Percentiles rank a stretch among this genome's conserved stretches.
phyloP scores from a whole-genome alignment of 495 filamentous ascomycete genomes.

The Chaetomium cochliodes region DNA sequence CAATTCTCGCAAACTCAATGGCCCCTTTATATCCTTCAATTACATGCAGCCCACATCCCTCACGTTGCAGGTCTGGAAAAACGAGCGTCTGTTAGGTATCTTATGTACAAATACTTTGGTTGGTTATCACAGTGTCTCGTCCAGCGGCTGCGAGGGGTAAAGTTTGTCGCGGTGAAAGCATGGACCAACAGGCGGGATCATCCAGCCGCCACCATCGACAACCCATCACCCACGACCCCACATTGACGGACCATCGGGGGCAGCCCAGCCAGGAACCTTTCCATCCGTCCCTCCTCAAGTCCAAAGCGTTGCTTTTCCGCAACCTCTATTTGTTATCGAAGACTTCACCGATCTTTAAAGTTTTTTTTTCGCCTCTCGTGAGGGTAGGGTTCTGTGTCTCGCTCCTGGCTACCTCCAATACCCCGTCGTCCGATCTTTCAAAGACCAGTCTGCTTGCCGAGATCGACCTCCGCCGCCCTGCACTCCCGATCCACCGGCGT shows the following conservation, averaged over 20 bases:
- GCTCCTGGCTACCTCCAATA: not conserved
- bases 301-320: not conserved
- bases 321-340: not conserved
- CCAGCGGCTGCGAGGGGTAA: not conserved
- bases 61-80: too few species aligned
- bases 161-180: not conserved
- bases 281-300: constrained; percentile 18
- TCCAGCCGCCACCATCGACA: constrained; percentile 17
- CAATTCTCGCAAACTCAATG: too few species aligned
- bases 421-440: not conserved
- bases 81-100: too few species aligned
- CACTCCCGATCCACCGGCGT: not conserved
- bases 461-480: not conserved
- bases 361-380: not conserved
- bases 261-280: constrained; percentile 20
- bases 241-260: constrained; percentile 29
- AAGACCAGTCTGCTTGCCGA: constrained; percentile 2
- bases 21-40: too few species aligned
- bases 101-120: not conserved
- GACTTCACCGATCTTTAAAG: not conserved
- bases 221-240: constrained; percentile 27
- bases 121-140: constrained; percentile 1
- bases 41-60: too few species aligned
- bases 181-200: constrained; percentile 14
- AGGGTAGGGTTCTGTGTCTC: not conserved